Base-by-base conservation (phyloP, 176 grass and related monocot genomes). In the Phoenix roebelenii region DNA sequence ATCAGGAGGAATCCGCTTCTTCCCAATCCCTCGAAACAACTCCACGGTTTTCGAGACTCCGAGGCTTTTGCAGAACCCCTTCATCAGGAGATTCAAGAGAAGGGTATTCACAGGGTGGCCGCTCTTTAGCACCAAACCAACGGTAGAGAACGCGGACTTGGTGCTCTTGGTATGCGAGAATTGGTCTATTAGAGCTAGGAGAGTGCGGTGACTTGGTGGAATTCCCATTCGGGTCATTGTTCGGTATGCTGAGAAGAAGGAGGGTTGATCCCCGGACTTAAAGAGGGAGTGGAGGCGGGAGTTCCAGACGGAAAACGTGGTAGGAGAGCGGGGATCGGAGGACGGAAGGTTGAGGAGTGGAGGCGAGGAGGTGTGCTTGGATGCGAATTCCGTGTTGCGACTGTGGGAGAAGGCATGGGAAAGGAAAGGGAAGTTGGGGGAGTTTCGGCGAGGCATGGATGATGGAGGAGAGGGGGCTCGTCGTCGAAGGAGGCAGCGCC, bases 21-120 rank as follows among this genome's bases (percentile, higher is more conserved):
- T 22, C 51, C 51, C 17, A 50, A 75, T 18, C 4, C 65, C 79
- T 7, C 60, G 60, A 56, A 82, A 76, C 17, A 82, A n/a, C 57
- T 52, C 53, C 22, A 76, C 4, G 9, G 79, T 73, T 30, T 76
- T 55, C 26, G 65, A 56, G 5, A 76, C 52, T 14, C 65, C 60
- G 54, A 2, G 25, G 5, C 16, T 39, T 55, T 70, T 59, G 22
- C 65, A 81, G 48, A 81, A 57, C 10, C 68, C 64, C 9, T 60
- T 76, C 4, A 76, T 23, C 4, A 64, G 17, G 2, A 53, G 25
- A 18, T 76, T 76, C 26, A 76, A 16, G 22, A 82, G 65, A 16
- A 66, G 44, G 7, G 73, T 61, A 60, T 57, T 71, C 10, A 59
- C 16, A 18, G 73, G 49, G 56, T 61, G 60, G 17, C 73, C 73